Conservation (phyloP, 2,329 filamentous ascomycete genomes). For the Decorospora gaudefroyi region DNA sequence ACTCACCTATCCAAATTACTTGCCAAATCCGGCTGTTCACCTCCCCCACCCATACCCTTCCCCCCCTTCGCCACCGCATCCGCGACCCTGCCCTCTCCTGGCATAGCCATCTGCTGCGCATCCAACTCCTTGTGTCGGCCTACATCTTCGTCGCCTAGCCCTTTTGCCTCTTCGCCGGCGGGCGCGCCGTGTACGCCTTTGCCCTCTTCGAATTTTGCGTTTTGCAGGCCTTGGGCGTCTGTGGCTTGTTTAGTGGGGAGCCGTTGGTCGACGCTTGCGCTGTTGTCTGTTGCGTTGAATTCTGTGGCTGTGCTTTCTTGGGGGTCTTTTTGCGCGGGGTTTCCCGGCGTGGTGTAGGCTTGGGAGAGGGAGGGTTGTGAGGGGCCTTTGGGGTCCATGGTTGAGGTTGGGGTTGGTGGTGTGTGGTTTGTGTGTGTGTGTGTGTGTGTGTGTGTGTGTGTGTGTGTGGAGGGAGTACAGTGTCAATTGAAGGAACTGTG, state of each 20-base stretch:
- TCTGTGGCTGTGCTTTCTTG: slow-evolving; percentile 45
- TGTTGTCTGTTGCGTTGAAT: slow-evolving; percentile 43
- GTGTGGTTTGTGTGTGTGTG: slow-evolving; percentile 1
- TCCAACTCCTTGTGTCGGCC: slow-evolving; percentile 55
- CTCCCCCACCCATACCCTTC: slow-evolving; percentile 41
- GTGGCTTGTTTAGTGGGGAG: slow-evolving; percentile 47
- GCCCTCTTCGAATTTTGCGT: slow-evolving; percentile 32
- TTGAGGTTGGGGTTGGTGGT: slow-evolving; percentile 40
- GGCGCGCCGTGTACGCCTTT: slow-evolving; percentile 52
- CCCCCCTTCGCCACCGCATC: slow-evolving; percentile 48
- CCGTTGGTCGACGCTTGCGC: slow-evolving; percentile 42
- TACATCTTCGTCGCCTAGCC: slow-evolving; percentile 48
- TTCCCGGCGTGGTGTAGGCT: slow-evolving; percentile 54
- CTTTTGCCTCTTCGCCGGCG: slow-evolving; percentile 51
- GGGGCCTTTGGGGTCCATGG: slow-evolving; percentile 48
- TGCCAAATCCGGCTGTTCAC: slow-evolving; percentile 49
- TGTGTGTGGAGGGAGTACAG: no score
- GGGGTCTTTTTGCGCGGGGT: slow-evolving; percentile 52
- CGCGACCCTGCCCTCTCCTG: slow-evolving; percentile 53
- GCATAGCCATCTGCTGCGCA: slow-evolving; percentile 54
- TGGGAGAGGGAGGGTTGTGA: slow-evolving; percentile 52
- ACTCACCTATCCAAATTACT: slow-evolving; percentile 52
- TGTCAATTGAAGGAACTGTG: neutral
- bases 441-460: no score
- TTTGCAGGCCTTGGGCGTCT: slow-evolving; percentile 47